Base-by-base conservation (phyloP, 2,329 filamentous ascomycete genomes). In the Fusarium albidum region DNA sequence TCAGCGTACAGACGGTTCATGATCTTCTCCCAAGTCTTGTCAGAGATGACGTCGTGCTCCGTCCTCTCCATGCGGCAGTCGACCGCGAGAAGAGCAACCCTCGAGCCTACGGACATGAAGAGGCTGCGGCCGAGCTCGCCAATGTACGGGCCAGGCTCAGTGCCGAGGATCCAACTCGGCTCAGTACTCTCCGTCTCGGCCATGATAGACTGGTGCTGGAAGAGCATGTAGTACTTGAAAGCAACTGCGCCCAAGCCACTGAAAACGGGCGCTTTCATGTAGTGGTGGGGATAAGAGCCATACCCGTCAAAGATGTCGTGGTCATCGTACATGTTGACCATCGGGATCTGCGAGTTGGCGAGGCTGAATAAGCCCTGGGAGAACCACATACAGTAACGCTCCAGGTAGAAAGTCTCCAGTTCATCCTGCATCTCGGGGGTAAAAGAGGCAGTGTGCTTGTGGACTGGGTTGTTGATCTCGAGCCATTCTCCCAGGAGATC, bases 151-250 rank as follows among this genome's bases (percentile, higher is more conserved):
- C 96, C 96, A 4, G 89, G 90, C 28, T 82, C 79, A 18, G 83
- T 78, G 6, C 95, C 95, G 5, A 98, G 76, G 14, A 96, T 77
- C 95, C 95, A 98, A 69, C 92, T 97, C 3, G 94, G 91, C 72
- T 99, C 96, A 3, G 90, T 84, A 29, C 82, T 79, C 62, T 96
- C 88, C 1, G 88, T 92, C 75, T 99, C 95, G 38, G 88, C 84
- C 1, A 85, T 77, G 4, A 96, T 80, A 62, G 90, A 96, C 72
- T 99, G 96, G 65, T 99, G 95, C 72, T 99, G 95, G 77, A 99
- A 99, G 9, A 99, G 82, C 87, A 99, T 89, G 68, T 99, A 99
- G 75, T 98, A 99, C 72, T 99, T 99, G 83, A 95, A 98, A 0
- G 94, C 94, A 42, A 98, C 86, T 31, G 89, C 90, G 3, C 95